phyloP scores from a whole-genome alignment of 2,329 filamentous ascomycete genomes.

The Dichotomopilus funicola region DNA sequence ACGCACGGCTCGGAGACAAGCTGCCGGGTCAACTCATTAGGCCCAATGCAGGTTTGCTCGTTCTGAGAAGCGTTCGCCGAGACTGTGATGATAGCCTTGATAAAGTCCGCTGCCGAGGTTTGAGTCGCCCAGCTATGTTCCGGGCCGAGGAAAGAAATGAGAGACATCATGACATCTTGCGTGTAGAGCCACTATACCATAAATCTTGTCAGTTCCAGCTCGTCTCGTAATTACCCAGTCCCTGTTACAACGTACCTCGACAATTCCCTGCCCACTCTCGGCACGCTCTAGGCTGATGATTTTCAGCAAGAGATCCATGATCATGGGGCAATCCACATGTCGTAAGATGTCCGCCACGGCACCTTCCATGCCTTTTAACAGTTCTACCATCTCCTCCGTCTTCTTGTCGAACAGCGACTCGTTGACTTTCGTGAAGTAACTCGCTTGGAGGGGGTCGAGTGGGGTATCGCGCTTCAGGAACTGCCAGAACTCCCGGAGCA shows the following conservation, averaged over 20 bases:
- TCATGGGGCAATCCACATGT: slow-evolving; percentile 94
- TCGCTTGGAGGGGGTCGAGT: slow-evolving; percentile 86
- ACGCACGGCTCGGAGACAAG: slow-evolving; percentile 83
- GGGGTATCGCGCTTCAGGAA: slow-evolving; percentile 81
- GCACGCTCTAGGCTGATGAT: slow-evolving; percentile 94
- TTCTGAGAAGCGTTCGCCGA: slow-evolving; percentile 97
- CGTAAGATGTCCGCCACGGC: slow-evolving; percentile 80
- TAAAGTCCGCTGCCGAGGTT: slow-evolving; percentile 92
- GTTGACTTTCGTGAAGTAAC: slow-evolving; percentile 98
- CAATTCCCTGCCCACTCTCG: slow-evolving; percentile 84
- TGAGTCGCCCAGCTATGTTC: slow-evolving; percentile 85
- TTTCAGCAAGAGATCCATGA: slow-evolving; percentile 95
- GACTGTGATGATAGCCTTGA: slow-evolving; percentile 98
- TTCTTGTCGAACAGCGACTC: slow-evolving; percentile 97
- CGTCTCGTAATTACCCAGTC: background rate
- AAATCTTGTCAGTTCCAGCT: background rate
- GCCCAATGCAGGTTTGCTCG: slow-evolving; percentile 97
- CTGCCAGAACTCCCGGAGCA: slow-evolving; percentile 81
- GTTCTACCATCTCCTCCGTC: slow-evolving; percentile 90
- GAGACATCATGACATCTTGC: slow-evolving; percentile 76
- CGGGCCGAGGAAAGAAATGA: slow-evolving; percentile 80
- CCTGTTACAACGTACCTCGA: slow-evolving; percentile 62
- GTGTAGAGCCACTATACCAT: slow-evolving; percentile 74
- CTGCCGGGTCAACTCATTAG: slow-evolving; percentile 92
- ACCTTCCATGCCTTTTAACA: slow-evolving; percentile 77